A percentile compares a stretch with the other conserved stretches of the same genome.
phyloP scores from a whole-genome alignment of 306 rosid genomes.

The Quercus dentata region DNA sequence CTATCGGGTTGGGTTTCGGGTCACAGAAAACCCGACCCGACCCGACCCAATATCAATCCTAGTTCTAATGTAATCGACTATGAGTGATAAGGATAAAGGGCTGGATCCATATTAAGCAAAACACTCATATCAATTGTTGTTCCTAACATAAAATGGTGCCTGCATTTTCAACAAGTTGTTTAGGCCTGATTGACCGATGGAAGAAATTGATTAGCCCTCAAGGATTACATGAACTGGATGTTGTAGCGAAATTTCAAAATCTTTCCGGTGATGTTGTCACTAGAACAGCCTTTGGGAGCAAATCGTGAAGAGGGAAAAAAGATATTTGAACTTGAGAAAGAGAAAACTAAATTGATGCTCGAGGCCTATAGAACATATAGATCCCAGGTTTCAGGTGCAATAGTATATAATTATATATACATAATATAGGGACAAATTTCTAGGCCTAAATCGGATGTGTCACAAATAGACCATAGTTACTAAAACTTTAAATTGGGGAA shows the following conservation, averaged over 20 bases:
- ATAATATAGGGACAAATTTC: not conserved
- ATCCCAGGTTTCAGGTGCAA: slow-evolving; percentile 47
- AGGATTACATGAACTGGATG: slow-evolving; percentile 40
- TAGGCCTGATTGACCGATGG: slow-evolving; percentile 30
- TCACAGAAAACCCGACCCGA: too few species aligned
- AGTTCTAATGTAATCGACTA: too few species aligned
- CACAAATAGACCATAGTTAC: not conserved
- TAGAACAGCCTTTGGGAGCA: slow-evolving; percentile 45
- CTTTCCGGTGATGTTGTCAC: slow-evolving; percentile 36
- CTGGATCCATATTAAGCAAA: too few species aligned
- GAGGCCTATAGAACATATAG: slow-evolving; percentile 34
- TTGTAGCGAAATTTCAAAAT: slow-evolving; percentile 23
- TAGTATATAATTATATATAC: not conserved
- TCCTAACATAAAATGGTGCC: slow-evolving; percentile 35
- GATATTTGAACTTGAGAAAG: slow-evolving; percentile 40
- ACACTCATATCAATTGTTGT: too few species aligned
- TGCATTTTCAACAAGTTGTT: slow-evolving; percentile 40
- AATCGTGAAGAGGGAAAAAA: slow-evolving; percentile 41
- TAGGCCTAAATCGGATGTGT: not conserved
- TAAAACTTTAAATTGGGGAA: not conserved
- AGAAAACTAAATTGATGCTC: slow-evolving; percentile 23
- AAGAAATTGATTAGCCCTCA: slow-evolving; percentile 7
- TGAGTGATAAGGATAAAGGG: too few species aligned
- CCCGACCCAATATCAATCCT: too few species aligned
- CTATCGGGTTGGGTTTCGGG: too few species aligned